Conservation (phyloP, 148 eudicot species). For the Polygonum aviculare region DNA sequence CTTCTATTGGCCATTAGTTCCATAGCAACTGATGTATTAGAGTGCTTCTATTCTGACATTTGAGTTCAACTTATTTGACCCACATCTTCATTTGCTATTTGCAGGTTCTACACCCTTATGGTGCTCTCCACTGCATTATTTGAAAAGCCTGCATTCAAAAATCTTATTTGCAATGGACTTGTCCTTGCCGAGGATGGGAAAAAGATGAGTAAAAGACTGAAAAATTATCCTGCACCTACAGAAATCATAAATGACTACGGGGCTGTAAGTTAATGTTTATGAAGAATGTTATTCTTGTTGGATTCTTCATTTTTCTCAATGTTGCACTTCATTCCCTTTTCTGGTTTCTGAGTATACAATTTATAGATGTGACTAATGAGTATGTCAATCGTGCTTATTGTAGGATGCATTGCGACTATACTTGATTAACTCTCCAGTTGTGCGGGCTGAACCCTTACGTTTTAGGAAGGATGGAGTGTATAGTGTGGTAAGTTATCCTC, state of each 20-base stretch:
- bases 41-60: background rate
- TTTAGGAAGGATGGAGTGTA: conserved; percentile 92
- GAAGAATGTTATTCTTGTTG: background rate
- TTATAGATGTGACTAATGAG: background rate
- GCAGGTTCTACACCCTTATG: conserved; percentile 96
- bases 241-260: conserved; percentile 84
- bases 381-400: background rate
- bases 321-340: background rate
- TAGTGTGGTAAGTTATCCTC: conserved; percentile 53
- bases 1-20: background rate
- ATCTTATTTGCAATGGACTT: conserved; percentile 98
- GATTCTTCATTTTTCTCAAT: background rate
- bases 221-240: conserved; percentile 78
- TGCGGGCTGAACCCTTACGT: conserved; percentile 93
- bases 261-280: conserved; percentile 52
- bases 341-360: background rate
- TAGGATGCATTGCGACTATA: conserved; percentile 90
- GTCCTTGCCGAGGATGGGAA: conserved; percentile 97
- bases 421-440: conserved; percentile 92
- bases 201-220: conserved; percentile 93
- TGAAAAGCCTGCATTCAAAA: conserved; percentile 85
- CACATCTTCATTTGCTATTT: background rate
- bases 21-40: background rate
- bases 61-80: background rate
- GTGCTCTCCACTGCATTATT: conserved; percentile 95